Percentiles rank a stretch among this genome's conserved stretches.
Evolutionary conservation across 805 yeast species (phyloP).

Genomic region (Metschnikowia corniflorae): DNA sequence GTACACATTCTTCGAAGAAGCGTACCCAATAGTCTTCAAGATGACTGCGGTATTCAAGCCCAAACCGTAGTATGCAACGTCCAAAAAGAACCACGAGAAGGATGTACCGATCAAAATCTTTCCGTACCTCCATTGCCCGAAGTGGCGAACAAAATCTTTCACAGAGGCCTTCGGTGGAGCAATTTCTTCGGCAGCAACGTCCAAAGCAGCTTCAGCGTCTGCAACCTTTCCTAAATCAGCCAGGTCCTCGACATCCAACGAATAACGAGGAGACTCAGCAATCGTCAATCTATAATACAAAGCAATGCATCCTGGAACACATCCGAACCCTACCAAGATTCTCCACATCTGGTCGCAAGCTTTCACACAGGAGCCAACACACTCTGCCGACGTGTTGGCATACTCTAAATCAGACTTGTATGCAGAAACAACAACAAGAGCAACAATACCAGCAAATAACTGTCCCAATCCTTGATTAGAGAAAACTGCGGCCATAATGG

Average conservation of each 20-base stretch:
- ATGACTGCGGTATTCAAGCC: conserved; percentile 79
- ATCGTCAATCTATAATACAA: conserved; percentile 89
- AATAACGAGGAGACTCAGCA: conserved; percentile 92
- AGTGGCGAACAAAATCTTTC: conserved; percentile 68
- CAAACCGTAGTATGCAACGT: conserved; percentile 88
- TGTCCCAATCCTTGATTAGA: conserved; percentile 98
- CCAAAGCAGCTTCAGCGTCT: conserved; percentile 43
- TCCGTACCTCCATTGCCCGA: conserved; percentile 82
- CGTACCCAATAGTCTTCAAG: conserved; percentile 79
- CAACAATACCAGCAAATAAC: conserved; percentile 80
- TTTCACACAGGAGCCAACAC: conserved; percentile 62
- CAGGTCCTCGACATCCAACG: conserved; percentile 68
- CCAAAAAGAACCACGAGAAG: conserved; percentile 86
- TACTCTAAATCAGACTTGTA: conserved; percentile 58
- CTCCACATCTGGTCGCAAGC: conserved; percentile 97
- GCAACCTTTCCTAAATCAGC: conserved; percentile 53
- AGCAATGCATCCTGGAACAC: conserved; percentile 82
- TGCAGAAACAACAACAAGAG: conserved; percentile 70
- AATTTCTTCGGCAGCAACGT: conserved; percentile 33
- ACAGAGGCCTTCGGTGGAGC: conserved; percentile 80
- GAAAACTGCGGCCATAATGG: conserved; percentile 93
- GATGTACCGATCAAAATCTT: conserved; percentile 86
- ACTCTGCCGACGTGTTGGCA: conserved; percentile 54
- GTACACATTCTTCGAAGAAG: conserved; percentile 69
- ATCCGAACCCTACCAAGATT: conserved; percentile 82